phyloP scores from a whole-genome alignment of 169 alveolate genomes.

The Perkinsus chesapeaki region DNA sequence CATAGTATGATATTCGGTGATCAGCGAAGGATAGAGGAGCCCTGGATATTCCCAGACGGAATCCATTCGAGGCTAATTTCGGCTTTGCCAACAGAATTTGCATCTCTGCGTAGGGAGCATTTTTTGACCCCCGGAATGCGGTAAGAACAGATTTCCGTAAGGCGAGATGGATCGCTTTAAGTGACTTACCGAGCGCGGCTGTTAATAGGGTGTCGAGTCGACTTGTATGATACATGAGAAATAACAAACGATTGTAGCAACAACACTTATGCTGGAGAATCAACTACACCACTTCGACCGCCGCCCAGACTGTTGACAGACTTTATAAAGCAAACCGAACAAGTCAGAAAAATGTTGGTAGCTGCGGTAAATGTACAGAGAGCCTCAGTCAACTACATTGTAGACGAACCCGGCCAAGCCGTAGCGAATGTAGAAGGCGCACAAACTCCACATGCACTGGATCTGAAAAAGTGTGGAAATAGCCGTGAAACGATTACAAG shows the following conservation, averaged over 20 bases:
- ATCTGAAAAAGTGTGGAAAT: background rate
- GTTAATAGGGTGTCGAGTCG: background rate
- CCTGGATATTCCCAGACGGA: too few species aligned
- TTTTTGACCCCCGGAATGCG: too few species aligned
- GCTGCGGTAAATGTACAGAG: background rate
- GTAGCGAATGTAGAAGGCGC: background rate
- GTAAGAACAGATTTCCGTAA: too few species aligned
- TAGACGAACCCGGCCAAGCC: background rate
- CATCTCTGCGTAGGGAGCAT: too few species aligned
- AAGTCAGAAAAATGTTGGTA: background rate
- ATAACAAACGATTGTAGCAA: background rate
- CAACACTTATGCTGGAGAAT: background rate
- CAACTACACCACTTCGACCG: too few species aligned
- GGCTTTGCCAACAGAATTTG: too few species aligned
- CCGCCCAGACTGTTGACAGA: too few species aligned
- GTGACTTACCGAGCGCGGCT: background rate
- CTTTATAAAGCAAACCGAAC: background rate
- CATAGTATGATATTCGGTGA: too few species aligned
- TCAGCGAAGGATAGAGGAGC: too few species aligned
- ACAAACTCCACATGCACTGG: background rate
- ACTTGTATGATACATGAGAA: background rate
- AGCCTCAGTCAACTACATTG: background rate
- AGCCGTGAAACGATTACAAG: too few species aligned
- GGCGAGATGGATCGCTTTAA: too few species aligned
- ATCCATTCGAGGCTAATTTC: too few species aligned